These are phyloP conservation scores for Schizopora paradoxa DNA, from an alignment of 1,284 basidiomycete genomes.

Conservation along the genomic window DNA sequence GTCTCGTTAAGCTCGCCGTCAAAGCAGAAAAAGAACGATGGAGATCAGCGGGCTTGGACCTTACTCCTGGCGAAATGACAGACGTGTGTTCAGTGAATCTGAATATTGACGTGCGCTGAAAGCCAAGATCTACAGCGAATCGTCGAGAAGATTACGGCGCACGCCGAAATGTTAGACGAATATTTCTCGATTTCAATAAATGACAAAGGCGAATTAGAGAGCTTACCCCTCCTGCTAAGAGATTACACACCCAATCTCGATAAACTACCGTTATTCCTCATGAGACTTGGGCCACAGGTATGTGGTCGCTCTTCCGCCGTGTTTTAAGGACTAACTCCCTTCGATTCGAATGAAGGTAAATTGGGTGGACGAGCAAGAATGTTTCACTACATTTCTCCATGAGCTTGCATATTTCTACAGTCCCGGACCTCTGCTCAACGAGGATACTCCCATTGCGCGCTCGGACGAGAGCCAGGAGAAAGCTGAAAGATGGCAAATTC, in stretches of 20 bases:
- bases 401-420: constrained; percentile 92
- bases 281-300: constrained; percentile 83
- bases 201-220: constrained; percentile 59
- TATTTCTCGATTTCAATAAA: constrained; percentile 84
- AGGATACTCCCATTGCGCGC: constrained; percentile 23
- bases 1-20: constrained; percentile 75
- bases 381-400: constrained; percentile 81
- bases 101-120: neutral
- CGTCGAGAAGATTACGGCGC: constrained; percentile 45
- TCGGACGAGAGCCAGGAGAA: constrained; percentile 34
- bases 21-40: constrained; percentile 60
- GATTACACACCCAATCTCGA: constrained; percentile 86
- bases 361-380: constrained; percentile 82
- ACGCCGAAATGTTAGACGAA: constrained; percentile 85
- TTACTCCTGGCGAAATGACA: constrained; percentile 58
- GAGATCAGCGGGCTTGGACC: constrained; percentile 30
- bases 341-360: constrained; percentile 56
- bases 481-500: constrained; percentile 75
- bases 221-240: constrained; percentile 76
- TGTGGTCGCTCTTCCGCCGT: constrained; percentile 19
- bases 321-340: constrained; percentile 14
- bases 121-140: constrained; percentile 58
- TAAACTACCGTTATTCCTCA: constrained; percentile 78
- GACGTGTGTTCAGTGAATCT: constrained; percentile 46
- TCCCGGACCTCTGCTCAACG: constrained; percentile 45